Evolutionary conservation across 495 filamentous ascomycete species (phyloP).

Genomic region (Tuber aestivum): DNA sequence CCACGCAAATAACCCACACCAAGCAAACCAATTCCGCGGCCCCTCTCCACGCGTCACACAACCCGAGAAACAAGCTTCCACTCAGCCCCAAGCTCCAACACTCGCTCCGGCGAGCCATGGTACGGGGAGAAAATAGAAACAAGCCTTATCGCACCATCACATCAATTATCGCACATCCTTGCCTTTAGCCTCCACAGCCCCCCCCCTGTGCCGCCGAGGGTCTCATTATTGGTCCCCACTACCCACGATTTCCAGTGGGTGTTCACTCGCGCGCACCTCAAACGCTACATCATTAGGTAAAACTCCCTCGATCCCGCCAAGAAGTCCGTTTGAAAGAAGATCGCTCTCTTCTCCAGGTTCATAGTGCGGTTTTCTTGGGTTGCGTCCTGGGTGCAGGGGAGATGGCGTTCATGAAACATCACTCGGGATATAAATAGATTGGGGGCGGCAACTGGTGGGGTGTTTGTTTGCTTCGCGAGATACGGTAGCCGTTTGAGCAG

Average conservation of each 20-base stretch:
- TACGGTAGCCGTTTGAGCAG: background rate
- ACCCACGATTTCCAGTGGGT: background rate
- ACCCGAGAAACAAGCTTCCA: background rate
- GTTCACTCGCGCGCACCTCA: background rate
- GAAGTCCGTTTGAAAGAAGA: background rate
- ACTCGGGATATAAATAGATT: background rate
- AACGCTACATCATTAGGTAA: background rate
- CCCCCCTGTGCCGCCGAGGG: background rate
- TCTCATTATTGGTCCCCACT: background rate
- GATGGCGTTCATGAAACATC: background rate
- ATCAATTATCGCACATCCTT: background rate
- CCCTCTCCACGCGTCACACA: background rate
- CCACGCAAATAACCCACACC: background rate
- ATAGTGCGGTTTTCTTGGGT: background rate
- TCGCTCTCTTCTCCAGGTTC: background rate
- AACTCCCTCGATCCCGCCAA: background rate
- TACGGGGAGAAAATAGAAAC: too few relatives aligned
- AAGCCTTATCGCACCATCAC: background rate
- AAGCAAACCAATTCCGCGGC: background rate
- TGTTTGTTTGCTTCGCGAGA: background rate
- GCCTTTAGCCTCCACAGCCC: background rate
- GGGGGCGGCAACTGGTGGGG: background rate
- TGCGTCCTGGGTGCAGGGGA: background rate
- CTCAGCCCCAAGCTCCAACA: slow-evolving; percentile 2
- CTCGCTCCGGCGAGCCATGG: too few relatives aligned